Evolutionary conservation across 2,329 filamentous ascomycete species (phyloP), one percentile per base, ranked within the genome.

Genomic region (Trichophyton schoenleinii): DNA sequence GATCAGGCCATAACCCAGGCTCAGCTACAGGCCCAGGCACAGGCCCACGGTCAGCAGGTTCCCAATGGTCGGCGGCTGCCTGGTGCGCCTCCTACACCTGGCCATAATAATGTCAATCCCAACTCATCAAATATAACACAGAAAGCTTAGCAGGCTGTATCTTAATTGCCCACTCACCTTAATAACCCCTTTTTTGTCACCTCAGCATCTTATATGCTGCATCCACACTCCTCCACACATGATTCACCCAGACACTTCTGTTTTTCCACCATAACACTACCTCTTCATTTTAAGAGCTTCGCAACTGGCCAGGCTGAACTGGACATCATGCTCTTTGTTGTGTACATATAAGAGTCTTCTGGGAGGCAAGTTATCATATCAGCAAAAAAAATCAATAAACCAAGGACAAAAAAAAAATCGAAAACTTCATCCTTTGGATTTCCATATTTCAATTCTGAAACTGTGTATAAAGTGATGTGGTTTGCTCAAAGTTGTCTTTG

Each of bases 1-100:
- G 74, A 75, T 63, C 73, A 72, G 66, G 74, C 72, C 62, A 72
- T 70, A 44, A 72, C 72, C 59, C 75, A 76, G 65, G 75, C 75
- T 60, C 73, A 74, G 69, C 70, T 69, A 31, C 73, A 73, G 62
- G 73, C 72, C 61, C 71, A 75, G 65, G 73, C 72, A 62, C 73
- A 75, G 66, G 72, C 69, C 38, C 69, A 71, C 60, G 18, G 55
- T 36, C 52, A 55, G 18, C 73, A 75, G 66, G 64, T 62, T 44
- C 58, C 60, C 36, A 64, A 61, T 20, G 60, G 60, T 48, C 67
- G 72, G 65, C 71, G 73, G 62, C 65, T 75, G 67, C 73, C 72
- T 62, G 73, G 74, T 28, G 70, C 71, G 63, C 62, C 65, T 44
- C 60, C 46, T 8, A 42, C 41, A 4, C 57, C 60, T 25, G 22